These are phyloP conservation scores for Neofusicoccum cordaticola DNA, from an alignment of 2,329 filamentous ascomycete genomes.

Conservation along the genomic window DNA sequence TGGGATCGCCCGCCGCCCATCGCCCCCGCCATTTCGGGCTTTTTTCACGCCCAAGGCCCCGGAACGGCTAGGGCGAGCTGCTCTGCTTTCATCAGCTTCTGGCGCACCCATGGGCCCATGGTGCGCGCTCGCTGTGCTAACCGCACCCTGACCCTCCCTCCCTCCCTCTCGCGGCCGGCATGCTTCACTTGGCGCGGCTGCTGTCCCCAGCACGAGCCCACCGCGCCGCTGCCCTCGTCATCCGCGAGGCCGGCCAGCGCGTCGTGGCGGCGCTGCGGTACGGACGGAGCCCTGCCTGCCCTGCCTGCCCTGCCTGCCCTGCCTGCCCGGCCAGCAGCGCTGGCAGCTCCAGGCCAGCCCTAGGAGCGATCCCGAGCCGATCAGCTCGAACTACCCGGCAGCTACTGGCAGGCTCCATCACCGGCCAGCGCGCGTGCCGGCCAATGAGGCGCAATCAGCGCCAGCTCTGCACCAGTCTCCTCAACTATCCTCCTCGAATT, in stretches of 20 bases:
- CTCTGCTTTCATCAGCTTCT: neutral
- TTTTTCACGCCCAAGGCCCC: neutral
- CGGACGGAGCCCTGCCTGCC: neutral
- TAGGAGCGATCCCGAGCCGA: constrained; percentile 26
- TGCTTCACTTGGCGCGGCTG: neutral
- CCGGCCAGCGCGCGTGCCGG: constrained; percentile 3
- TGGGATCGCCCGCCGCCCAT: neutral
- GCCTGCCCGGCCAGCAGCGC: neutral
- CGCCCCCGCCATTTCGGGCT: neutral
- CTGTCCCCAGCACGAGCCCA: neutral
- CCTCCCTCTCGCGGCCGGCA: neutral
- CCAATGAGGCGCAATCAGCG: constrained; percentile 13
- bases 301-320: no score
- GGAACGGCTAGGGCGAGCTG: neutral
- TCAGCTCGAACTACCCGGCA: constrained; percentile 16
- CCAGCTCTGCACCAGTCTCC: constrained; percentile 11
- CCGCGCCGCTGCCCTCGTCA: neutral
- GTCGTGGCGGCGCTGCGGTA: constrained; percentile 6
- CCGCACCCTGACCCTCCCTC: constrained; percentile 6
- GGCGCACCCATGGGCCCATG: neutral
- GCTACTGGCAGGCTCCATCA: constrained; percentile 6
- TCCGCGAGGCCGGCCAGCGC: constrained; percentile 11
- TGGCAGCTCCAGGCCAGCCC: constrained; percentile 27
- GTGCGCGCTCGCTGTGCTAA: neutral
- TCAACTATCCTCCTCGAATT: constrained; percentile 14